Evolutionary conservation across 2,329 filamentous ascomycete species (phyloP), one percentile per base, ranked within the genome.

Genomic region (Aureobasidium mangrovei): DNA sequence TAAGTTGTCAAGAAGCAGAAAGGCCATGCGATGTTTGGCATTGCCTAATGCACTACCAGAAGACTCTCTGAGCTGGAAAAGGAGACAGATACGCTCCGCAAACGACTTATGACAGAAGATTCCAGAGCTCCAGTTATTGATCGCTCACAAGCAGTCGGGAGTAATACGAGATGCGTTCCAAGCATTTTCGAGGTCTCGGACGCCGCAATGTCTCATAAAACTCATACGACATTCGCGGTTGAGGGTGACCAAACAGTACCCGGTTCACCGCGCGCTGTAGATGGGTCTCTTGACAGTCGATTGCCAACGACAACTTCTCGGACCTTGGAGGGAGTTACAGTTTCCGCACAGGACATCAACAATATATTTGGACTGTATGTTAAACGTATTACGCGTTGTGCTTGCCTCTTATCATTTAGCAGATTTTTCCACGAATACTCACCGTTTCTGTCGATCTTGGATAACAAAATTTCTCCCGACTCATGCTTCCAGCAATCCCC

Each of bases 21-120:
- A 5, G 4, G 12, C 9, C 3, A 27, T 26, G 12, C 18, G 18
- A 18, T 18, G 1, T 7, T n/a, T 10, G 32, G 1, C 4, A 4
- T 49, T 32, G 46, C 28, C 41, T 41, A 49, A 41, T 26, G 27
- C n/a, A 8, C 10, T 4, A 32, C 26, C 27, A 49, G 46, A 28
- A 49, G 46, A 41, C 9, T 49, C 4, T 49, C 35, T 24, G 46
- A 49, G 28, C 46, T 49, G 7, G 46, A 49, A 29, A 12, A 41
- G 9, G 46, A 49, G 28, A 49, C 46, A 49, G 46, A 49, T 36
- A 40, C 46, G 10, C 29, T 49, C 24, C 46, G 46, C 4, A 49
- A 33, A 24, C 46, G 46, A 29, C 46, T 49, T 4, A 41, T 49
- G 46, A 49, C 46, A 31, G 46, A 49, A 32, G 28, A 41, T 6